phyloP scores from a whole-genome alignment of 805 yeast genomes.

The Lachancea thermotolerans region DNA sequence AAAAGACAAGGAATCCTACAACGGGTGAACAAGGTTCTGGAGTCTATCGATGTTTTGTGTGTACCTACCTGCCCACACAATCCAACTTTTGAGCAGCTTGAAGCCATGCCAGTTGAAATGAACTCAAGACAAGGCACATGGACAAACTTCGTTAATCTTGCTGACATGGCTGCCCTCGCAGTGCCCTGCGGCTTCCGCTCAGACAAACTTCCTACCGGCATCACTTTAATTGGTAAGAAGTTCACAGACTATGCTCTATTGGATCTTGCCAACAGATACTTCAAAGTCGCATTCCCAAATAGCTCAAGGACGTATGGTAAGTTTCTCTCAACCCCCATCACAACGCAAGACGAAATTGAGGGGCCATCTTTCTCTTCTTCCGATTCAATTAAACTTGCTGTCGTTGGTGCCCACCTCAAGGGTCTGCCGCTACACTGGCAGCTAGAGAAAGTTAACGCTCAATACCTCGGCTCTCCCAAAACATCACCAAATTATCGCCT shows the following conservation, averaged over 20 bases:
- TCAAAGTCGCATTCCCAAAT: constrained; percentile 41
- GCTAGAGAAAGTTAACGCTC: constrained; percentile 74
- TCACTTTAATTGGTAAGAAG: constrained; percentile 73
- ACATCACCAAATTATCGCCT: constrained; percentile 69
- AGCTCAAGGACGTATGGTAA: constrained; percentile 52
- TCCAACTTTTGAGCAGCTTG: constrained; percentile 71
- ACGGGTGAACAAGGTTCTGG: constrained; percentile 47
- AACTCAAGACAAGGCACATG: constrained; percentile 96
- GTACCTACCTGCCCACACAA: constrained; percentile 94
- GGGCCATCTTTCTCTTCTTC: constrained; percentile 29
- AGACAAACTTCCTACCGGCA: constrained; percentile 88
- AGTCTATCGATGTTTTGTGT: constrained; percentile 63
- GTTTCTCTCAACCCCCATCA: constrained; percentile 12
- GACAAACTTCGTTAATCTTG: constrained; percentile 93
- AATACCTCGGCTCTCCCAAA: constrained; percentile 54
- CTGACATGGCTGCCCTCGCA: constrained; percentile 87
- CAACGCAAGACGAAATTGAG: constrained; percentile 11
- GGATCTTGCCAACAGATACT: constrained; percentile 70
- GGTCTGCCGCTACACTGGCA: constrained; percentile 95
- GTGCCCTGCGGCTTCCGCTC: constrained; percentile 83
- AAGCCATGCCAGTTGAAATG: constrained; percentile 68
- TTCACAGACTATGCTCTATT: constrained; percentile 86
- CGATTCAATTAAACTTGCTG: constrained; percentile 64
- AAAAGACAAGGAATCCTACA: constrained; percentile 75
- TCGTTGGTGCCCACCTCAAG: constrained; percentile 90